Percentiles rank a stretch among this genome's conserved stretches.
phyloP scores from a whole-genome alignment of 2,329 filamentous ascomycete genomes.

The Hysterium pulicare region DNA sequence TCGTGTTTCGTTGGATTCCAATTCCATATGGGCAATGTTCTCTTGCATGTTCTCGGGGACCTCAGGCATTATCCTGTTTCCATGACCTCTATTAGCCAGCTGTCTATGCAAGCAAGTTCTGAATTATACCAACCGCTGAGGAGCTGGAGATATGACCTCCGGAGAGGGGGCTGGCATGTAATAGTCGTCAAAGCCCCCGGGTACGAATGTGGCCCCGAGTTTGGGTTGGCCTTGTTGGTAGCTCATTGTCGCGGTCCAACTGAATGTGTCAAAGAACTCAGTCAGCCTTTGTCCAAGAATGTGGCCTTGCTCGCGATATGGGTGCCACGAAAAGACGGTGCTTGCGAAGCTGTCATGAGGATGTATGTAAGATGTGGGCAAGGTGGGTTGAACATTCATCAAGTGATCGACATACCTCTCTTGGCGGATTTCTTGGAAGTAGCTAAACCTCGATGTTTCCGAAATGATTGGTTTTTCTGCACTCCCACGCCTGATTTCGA shows the following conservation, averaged over 20 bases:
- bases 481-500: too few relatives aligned
- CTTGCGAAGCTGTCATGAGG: slow-evolving; percentile 1
- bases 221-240: slow-evolving; percentile 33
- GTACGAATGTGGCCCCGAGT: slow-evolving; percentile 61
- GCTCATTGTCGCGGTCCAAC: slow-evolving; percentile 23
- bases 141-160: slow-evolving; percentile 66
- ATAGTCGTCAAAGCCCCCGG: slow-evolving; percentile 65
- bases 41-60: slow-evolving; percentile 96
- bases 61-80: slow-evolving; percentile 80
- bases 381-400: neutral
- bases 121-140: slow-evolving; percentile 59
- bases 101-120: slow-evolving; percentile 26
- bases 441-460: too few relatives aligned
- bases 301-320: neutral
- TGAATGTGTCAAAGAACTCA: neutral
- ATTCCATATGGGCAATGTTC: slow-evolving; percentile 85
- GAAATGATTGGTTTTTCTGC: too few relatives aligned
- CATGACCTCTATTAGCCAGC: slow-evolving; percentile 2
- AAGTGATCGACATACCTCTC: slow-evolving; percentile 1
- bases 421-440: slow-evolving; percentile 1
- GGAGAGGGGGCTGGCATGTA: slow-evolving; percentile 56
- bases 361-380: neutral
- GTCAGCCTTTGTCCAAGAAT: slow-evolving; percentile 3
- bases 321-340: neutral
- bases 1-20: slow-evolving; percentile 61